These are phyloP conservation scores for Hygrocybe punicea DNA, from an alignment of 768 basidiomycete species.

Conservation along the genomic window DNA sequence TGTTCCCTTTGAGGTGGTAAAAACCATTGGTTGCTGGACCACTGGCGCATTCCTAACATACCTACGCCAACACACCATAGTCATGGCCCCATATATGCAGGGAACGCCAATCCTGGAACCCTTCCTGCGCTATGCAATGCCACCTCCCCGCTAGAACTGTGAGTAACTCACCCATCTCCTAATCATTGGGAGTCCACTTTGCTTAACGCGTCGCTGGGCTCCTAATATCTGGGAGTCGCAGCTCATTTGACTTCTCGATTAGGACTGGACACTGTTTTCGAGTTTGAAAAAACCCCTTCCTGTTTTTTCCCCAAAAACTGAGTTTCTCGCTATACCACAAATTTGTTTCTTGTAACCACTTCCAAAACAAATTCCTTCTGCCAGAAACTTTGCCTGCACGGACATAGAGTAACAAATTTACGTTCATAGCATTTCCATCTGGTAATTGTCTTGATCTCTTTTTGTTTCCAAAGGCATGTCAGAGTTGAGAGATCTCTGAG, in stretches of 20 bases:
- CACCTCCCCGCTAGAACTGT: background rate
- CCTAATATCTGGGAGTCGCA: background rate
- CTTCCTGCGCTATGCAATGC: constrained; percentile 14
- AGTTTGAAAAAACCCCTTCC: background rate
- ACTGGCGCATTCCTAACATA: constrained; percentile 32
- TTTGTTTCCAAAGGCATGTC: no score
- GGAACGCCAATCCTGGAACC: constrained; percentile 9
- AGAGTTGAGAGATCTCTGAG: no score
- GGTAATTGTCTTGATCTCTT: no score
- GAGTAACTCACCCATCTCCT: background rate
- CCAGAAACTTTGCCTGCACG: no score
- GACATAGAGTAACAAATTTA: no score
- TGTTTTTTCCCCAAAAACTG: background rate
- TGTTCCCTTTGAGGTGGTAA: constrained; percentile 36
- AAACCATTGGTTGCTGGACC: constrained; percentile 35
- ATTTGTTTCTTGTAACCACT: no score
- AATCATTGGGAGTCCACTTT: background rate
- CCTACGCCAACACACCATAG: constrained; percentile 23
- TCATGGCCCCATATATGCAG: constrained; percentile 32
- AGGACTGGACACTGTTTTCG: background rate
- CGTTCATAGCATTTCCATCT: no score
- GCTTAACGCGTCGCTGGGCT: background rate
- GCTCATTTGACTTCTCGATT: background rate
- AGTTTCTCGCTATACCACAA: no score
- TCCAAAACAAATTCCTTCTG: no score